Evolutionary conservation across 371 early-diverging fungal species (phyloP), one percentile per base, ranked within the genome.

Genomic region (Mycotypha africana): DNA sequence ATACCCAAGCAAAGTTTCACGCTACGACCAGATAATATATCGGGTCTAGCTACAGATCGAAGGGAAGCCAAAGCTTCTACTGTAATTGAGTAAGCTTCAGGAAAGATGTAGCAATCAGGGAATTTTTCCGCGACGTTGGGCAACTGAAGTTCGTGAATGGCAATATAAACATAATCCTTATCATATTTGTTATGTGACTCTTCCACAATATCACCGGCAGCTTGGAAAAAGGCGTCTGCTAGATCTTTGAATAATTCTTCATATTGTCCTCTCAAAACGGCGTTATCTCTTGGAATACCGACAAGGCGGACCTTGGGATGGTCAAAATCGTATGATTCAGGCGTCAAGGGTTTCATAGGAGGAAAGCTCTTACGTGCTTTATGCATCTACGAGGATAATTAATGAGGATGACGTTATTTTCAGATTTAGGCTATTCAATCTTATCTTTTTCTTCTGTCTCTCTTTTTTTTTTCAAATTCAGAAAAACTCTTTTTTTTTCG

Each of bases 1-100:
- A 86, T 70, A 17, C 82, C 86, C 24, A 88, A 53, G 19, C 86
- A 72, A 11, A 86, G 67, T 57, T 88, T 88, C 32, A 84, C 55
- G 5, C 73, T 65, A 15, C 53, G 44, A 17, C 67, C 67, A 11
- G 62, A 65, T 15, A 75, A 49, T 2, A 68, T 40, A 17, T 73
- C 63, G 17, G 71, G 69, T 10, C 74, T 52, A 14, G 79, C 70
- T 4, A 88, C 73, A 0, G 87, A 85, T 12, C 88, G 76, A 23
- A 86, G 67, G 1, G 87, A 84, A 16, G 82, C 75, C 56, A 84
- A 71, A 14, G 81, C 79, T 22, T 75, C 62, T 2, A 79, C 77
- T 5, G 72, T 48, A 9, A 74, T 51, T 0, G 52, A 37, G 37
- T 58, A 44, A 10, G 42, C 48, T 4, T 47, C 51, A 19, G 79